phyloP scores from a whole-genome alignment of 2,329 filamentous ascomycete genomes.

The Fusarium coicis region DNA sequence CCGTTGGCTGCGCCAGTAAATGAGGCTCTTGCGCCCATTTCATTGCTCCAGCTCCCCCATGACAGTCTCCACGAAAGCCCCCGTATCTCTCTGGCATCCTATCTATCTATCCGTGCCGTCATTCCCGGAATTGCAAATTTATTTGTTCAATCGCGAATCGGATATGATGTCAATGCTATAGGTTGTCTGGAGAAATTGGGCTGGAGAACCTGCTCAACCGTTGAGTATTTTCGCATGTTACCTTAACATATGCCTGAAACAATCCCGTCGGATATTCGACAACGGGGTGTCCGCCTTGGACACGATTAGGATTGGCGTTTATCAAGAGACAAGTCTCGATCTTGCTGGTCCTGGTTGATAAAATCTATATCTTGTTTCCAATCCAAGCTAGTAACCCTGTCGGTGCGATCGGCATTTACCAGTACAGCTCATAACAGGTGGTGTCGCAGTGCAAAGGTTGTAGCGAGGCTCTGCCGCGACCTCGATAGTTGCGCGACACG shows the following conservation, averaged over 20 bases:
- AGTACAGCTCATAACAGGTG: conserved; percentile 20
- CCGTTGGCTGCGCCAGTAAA: conserved; percentile 34
- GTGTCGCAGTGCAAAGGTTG: conserved; percentile 23
- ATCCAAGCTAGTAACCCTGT: conserved; percentile 13
- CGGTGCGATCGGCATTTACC: conserved; percentile 15
- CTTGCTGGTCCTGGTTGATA: conserved; percentile 9
- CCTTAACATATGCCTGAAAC: conserved; percentile 40
- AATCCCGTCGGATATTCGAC: conserved; percentile 35
- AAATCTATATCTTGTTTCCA: background rate
- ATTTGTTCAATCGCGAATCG: conserved; percentile 26
- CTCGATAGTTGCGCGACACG: conserved; percentile 31
- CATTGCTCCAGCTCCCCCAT: conserved; percentile 20
- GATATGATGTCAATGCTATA: conserved; percentile 42
- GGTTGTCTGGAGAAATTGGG: conserved; percentile 28
- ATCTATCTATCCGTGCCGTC: conserved; percentile 46
- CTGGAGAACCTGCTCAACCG: conserved; percentile 5
- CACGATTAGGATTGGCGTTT: conserved; percentile 26
- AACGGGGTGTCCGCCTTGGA: conserved; percentile 17
- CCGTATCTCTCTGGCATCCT: conserved; percentile 23
- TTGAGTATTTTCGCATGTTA: conserved; percentile 31
- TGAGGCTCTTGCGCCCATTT: conserved; percentile 36
- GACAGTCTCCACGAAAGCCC: conserved; percentile 8
- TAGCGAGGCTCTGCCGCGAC: conserved; percentile 20
- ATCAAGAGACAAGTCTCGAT: conserved; percentile 14
- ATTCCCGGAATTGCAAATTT: conserved; percentile 35